Evolutionary conservation across 2,329 filamentous ascomycete species (phyloP).

Genomic region (Geosmithia flava): DNA sequence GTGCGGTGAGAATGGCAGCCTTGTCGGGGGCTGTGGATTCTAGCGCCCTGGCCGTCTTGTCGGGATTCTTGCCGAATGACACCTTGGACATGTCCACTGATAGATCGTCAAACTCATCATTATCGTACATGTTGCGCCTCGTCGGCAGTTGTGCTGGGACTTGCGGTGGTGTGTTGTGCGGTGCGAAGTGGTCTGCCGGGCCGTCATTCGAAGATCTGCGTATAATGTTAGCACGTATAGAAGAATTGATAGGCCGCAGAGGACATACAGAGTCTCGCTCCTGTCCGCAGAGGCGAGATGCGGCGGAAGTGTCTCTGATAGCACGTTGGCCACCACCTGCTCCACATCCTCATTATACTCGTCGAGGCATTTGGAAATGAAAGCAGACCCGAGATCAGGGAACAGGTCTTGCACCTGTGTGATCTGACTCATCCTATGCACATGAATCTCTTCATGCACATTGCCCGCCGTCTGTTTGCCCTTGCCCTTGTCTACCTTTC

Average conservation of each 20-base stretch:
- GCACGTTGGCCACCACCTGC: slow-evolving; percentile 65
- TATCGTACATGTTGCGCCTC: slow-evolving; percentile 66
- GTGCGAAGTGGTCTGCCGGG: slow-evolving; percentile 28
- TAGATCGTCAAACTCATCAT: slow-evolving; percentile 67
- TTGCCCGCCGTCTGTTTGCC: slow-evolving; percentile 25
- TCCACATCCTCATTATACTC: slow-evolving; percentile 70
- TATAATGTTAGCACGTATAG: background rate
- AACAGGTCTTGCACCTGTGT: slow-evolving; percentile 91
- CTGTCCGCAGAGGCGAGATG: slow-evolving; percentile 54
- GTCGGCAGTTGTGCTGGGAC: slow-evolving; percentile 38
- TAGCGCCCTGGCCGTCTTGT: slow-evolving; percentile 58
- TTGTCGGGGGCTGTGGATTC: slow-evolving; percentile 57
- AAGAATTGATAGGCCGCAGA: background rate
- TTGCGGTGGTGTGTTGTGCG: slow-evolving; percentile 45
- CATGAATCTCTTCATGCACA: slow-evolving; percentile 42
- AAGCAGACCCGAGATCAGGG: slow-evolving; percentile 72
- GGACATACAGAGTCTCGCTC: slow-evolving; percentile 46
- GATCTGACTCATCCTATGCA: slow-evolving; percentile 75
- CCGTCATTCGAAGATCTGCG: slow-evolving; percentile 1
- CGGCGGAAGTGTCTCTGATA: slow-evolving; percentile 63
- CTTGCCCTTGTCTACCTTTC: slow-evolving; percentile 58
- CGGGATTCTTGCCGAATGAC: slow-evolving; percentile 63
- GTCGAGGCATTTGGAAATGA: slow-evolving; percentile 67
- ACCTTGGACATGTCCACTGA: slow-evolving; percentile 53
- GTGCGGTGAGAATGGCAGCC: slow-evolving; percentile 75